Evolutionary conservation across 73 alveolate genomes (phyloP), one percentile per base, ranked within the genome.

Genomic region (Tetrahymena borealis): DNA sequence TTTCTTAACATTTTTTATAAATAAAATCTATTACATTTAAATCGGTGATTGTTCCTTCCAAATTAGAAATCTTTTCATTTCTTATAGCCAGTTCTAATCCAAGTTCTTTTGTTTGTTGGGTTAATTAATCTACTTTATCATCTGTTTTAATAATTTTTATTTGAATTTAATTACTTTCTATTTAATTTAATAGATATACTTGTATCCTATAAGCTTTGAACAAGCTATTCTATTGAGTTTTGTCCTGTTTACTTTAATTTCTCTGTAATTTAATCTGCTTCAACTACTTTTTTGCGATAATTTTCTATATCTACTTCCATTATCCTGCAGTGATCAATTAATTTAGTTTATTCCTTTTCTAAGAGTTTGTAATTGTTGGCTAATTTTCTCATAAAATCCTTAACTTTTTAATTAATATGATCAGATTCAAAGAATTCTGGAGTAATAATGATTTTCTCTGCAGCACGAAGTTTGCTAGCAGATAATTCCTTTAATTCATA

Each of bases 301-400:
- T 93, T 79, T 28, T 79, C 78, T n/a, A 93, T 38, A 93, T 93
- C 95, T 32, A 79, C 90, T 77, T 93, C 95, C 95, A 93, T 93
- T 32, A 93, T 92, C 78, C 91, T 93, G 33, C 95, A 93, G 40
- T 93, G 95, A 79, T 93, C 95, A 13, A 93, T 90, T 39, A 93
- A 85, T 85, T 93, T 93, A 11, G 91, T 16, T 40, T 93, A 92
- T 33, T 78, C 40, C 31, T 93, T 93, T 33, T 93, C 95, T 33
- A 93, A 78, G 9, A 91, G 93, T 20, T 91, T 90, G 35, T 79
- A 93, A 93, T 93, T 93, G 18, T 91, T 18, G 16, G 95, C 91
- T 92, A 93, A 79, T 60, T 93, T 93, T 85, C 93, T 85, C 78
- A 93, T 85, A 79, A 93, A 93, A 90, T 93, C 95, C n/a, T 93